These are phyloP conservation scores for Murraya koenigii DNA, from an alignment of 345 rosid genomes.

Conservation along the genomic window DNA sequence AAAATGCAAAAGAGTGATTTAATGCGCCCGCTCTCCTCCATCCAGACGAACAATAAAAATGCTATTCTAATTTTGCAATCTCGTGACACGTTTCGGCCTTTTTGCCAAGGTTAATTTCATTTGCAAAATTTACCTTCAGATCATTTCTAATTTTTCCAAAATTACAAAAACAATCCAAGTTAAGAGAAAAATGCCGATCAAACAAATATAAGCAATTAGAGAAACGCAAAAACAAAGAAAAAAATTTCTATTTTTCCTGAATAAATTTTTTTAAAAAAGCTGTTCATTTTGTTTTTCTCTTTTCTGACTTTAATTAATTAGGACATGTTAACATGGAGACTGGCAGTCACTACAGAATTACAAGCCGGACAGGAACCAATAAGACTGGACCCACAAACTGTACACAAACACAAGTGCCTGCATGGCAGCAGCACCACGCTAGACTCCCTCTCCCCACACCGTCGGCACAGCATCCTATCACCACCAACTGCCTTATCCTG, in stretches of 20 bases:
- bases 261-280: neutral
- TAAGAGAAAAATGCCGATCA: no score
- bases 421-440: constrained; percentile 82
- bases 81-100: no score
- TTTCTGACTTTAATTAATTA: neutral
- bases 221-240: neutral
- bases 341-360: constrained; percentile 45
- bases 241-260: neutral
- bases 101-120: no score
- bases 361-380: constrained; percentile 50
- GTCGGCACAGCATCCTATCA: constrained; percentile 34
- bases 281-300: neutral
- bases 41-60: neutral
- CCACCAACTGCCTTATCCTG: constrained; percentile 5
- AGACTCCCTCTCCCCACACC: constrained; percentile 67
- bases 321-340: constrained; percentile 69
- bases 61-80: no score
- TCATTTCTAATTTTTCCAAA: no score
- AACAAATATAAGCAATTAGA: neutral
- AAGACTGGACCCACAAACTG: constrained; percentile 58
- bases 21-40: neutral
- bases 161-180: no score
- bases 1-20: neutral
- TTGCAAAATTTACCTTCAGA: no score
- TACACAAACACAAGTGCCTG: constrained; percentile 80